These are phyloP conservation scores for Penicillium flavigenum DNA, from an alignment of 495 filamentous ascomycete species.

Conservation along the genomic window DNA sequence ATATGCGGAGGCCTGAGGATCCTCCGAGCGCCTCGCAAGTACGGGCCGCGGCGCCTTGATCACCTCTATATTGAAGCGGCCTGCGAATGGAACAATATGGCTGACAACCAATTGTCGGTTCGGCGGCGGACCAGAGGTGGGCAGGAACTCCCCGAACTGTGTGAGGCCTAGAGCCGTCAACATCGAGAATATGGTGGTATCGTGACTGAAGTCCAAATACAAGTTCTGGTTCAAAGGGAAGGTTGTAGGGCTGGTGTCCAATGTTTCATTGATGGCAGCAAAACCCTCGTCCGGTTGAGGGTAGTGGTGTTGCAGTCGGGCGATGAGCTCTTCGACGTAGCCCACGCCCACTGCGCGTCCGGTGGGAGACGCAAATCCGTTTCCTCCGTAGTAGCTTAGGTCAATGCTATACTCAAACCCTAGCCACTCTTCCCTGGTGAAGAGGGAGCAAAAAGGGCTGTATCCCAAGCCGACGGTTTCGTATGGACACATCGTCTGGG, in stretches of 20 bases:
- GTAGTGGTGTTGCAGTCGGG: constrained; percentile 54
- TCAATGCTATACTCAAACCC: constrained; percentile 54
- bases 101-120: constrained; percentile 54
- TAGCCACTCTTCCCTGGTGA: constrained; percentile 52
- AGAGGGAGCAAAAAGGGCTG: constrained; percentile 51
- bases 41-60: constrained; percentile 57
- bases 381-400: constrained; percentile 54
- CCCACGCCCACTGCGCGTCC: constrained; percentile 59
- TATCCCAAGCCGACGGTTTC: constrained; percentile 61
- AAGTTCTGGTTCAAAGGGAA: constrained; percentile 51
- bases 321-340: constrained; percentile 61
- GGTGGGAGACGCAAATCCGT: constrained; percentile 52
- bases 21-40: constrained; percentile 34
- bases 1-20: constrained; percentile 5
- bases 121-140: constrained; percentile 41
- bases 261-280: constrained; percentile 53
- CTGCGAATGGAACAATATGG: constrained; percentile 59
- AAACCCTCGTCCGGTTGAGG: constrained; percentile 40
- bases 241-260: constrained; percentile 44
- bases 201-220: constrained; percentile 41
- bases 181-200: constrained; percentile 34
- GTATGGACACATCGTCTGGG: constrained; percentile 57
- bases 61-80: constrained; percentile 62
- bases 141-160: constrained; percentile 48
- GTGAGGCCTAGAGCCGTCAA: constrained; percentile 53